A percentile compares a stretch with the other conserved stretches of the same genome.
These are phyloP conservation scores for Leucosporidium yakuticum DNA, from an alignment of 768 basidiomycete genomes.

Conservation along the genomic window DNA sequence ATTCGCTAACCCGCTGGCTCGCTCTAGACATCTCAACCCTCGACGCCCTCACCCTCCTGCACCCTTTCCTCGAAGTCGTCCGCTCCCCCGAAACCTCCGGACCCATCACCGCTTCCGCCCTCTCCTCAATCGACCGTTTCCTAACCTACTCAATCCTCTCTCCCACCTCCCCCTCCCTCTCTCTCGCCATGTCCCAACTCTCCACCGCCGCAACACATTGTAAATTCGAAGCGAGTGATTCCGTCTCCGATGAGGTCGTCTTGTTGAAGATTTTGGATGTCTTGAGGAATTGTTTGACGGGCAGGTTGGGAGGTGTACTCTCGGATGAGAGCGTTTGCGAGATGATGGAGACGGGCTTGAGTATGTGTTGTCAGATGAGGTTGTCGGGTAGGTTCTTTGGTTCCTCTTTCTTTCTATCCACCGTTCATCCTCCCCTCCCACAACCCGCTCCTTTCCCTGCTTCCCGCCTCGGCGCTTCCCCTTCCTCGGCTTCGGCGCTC, in stretches of 20 bases:
- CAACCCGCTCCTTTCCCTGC: constrained; percentile 4
- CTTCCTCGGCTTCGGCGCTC: too few relatives aligned
- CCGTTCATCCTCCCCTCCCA: not conserved
- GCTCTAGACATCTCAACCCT: constrained; percentile 33
- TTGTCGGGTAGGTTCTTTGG: constrained; percentile 87
- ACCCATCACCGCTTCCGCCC: constrained; percentile 90
- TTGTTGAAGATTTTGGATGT: constrained; percentile 84
- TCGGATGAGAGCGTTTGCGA: constrained; percentile 95
- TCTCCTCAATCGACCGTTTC: constrained; percentile 80
- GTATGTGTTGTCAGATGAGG: constrained; percentile 93
- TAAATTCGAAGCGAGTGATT: constrained; percentile 96
- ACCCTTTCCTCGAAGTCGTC: constrained; percentile 87
- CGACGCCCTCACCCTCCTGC: constrained; percentile 51
- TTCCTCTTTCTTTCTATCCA: too few relatives aligned
- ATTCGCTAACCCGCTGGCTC: constrained; percentile 8
- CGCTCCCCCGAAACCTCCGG: constrained; percentile 91
- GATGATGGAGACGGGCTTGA: constrained; percentile 94
- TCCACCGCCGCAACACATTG: constrained; percentile 88
- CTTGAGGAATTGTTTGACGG: constrained; percentile 43
- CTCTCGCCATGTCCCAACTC: constrained; percentile 66
- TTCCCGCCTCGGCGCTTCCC: not conserved
- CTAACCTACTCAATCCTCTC: constrained; percentile 71
- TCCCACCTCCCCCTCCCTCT: constrained; percentile 54
- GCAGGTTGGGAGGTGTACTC: constrained; percentile 58
- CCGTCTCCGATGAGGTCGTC: constrained; percentile 95